Evolutionary conservation across 306 rosid genomes (phyloP).

Genomic region (Argentina anserina): DNA sequence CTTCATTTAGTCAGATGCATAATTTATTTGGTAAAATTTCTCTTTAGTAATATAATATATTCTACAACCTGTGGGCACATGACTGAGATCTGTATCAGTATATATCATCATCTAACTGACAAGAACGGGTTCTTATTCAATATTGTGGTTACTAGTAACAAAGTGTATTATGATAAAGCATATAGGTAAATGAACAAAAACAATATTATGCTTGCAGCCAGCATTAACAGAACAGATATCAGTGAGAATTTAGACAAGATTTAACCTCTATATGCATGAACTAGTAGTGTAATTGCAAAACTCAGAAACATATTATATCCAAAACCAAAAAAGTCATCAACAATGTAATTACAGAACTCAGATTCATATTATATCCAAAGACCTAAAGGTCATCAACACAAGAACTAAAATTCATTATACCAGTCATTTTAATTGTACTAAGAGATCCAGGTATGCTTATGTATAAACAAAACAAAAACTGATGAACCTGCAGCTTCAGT

Average conservation of each 20-base stretch:
- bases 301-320: not conserved
- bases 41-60: not conserved
- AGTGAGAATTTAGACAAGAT: not conserved
- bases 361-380: not conserved
- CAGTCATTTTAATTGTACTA: not conserved
- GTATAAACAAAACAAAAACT: not conserved
- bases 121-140: not conserved
- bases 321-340: not conserved
- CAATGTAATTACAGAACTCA: not conserved
- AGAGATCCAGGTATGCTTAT: not conserved
- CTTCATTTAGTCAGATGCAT: not conserved
- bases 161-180: too few relatives aligned
- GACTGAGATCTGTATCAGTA: not conserved
- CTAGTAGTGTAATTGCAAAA: not conserved
- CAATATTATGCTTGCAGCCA: not conserved
- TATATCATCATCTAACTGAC: not conserved
- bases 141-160: not conserved
- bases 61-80: not conserved
- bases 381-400: not conserved
- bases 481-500: slow-evolving; percentile 16
- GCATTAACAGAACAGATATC: not conserved
- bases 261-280: not conserved
- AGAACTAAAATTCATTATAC: not conserved
- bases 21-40: not conserved
- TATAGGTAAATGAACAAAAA: not conserved